Base-by-base conservation (phyloP, 2,329 filamentous ascomycete species). In the Fragosphaeria purpurea region DNA sequence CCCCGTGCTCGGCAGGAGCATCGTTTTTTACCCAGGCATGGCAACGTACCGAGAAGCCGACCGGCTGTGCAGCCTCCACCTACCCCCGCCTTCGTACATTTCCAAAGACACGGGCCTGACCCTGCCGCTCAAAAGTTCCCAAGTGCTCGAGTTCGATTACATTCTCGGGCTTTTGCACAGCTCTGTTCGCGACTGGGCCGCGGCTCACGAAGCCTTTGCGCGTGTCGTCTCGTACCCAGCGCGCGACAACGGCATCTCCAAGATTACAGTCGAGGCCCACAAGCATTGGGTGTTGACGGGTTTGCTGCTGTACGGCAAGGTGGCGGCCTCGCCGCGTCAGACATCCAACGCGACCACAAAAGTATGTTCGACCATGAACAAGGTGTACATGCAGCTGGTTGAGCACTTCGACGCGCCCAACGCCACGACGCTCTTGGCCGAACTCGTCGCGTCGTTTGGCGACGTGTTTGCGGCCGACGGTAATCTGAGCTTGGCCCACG, bases 251-350 rank as follows among this genome's bases (percentile, higher is more conserved):
- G 74, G 79, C 38, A 73, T 80, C 10, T 91, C 84, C 65, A 83
- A 82, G 63, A 75, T 94, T 47, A 93, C 93, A 85, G 73, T 86
- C 4, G 88, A 95, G 57, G 87, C 88, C 6, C 91, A 95, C 72
- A 94, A 91, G 69, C 94, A 91, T 66, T 96, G 88, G 86, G 63
- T 94, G 7, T 70, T 98, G 12, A 76, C 89, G 8, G 80, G 82
- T 48, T 73, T 96, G 50, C 70, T 98, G 13, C 73, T 79, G 6
- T 70, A 82, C 48, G 90, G 89, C 57, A 78, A 73, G 59, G 39
- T 50, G 3, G 41, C 40, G 6, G 70, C 72, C 5, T 68, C 70
- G 2, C 85, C 86, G 1, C 70, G 74, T 40, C 76, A 78, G 44
- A 76, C 78, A 7, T 73, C 75, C 46, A 53, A 65, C 2, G 65